These are phyloP conservation scores for Geotrichum phurueaensis DNA, from an alignment of 1,139 yeast genomes.

Conservation along the genomic window DNA sequence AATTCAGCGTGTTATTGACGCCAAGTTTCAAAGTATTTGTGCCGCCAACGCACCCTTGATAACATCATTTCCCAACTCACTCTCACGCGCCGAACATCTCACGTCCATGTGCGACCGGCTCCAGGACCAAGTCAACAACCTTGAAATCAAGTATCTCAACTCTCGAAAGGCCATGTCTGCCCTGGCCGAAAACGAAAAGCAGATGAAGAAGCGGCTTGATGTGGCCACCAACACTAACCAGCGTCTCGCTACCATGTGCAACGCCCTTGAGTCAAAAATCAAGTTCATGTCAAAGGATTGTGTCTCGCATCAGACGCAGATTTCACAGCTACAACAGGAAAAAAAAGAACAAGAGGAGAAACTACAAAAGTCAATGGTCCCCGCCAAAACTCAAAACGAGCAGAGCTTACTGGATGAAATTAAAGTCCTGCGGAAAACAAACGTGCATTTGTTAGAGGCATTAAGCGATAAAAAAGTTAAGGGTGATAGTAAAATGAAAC, in stretches of 20 bases:
- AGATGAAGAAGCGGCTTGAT: constrained; percentile 3
- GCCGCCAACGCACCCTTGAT: not conserved
- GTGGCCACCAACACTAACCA: not conserved
- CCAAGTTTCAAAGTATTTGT: not conserved
- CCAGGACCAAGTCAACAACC: constrained; percentile 1
- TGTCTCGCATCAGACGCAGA: constrained; percentile 5
- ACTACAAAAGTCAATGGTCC: not conserved
- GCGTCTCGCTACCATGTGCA: constrained; percentile 11
- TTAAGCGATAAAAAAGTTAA: not conserved
- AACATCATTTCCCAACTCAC: not conserved
- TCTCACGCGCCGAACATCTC: not conserved
- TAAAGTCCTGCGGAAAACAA: not conserved
- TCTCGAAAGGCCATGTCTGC: constrained; percentile 6
- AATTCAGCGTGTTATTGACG: constrained; percentile 16
- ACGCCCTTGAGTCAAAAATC: constrained; percentile 9
- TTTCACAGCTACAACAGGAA: not conserved
- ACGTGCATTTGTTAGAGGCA: not conserved
- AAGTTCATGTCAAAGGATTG: constrained; percentile 12
- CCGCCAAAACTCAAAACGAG: not conserved
- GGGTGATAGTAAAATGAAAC: not conserved
- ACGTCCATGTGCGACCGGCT: constrained; percentile 1
- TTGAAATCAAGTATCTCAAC: constrained; percentile 8
- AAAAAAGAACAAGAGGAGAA: not conserved
- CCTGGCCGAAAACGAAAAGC: constrained; percentile 1
- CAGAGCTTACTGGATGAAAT: not conserved